Evolutionary conservation across 2,329 filamentous ascomycete genomes (phyloP).

Genomic region (Clarireedia hainanense): DNA sequence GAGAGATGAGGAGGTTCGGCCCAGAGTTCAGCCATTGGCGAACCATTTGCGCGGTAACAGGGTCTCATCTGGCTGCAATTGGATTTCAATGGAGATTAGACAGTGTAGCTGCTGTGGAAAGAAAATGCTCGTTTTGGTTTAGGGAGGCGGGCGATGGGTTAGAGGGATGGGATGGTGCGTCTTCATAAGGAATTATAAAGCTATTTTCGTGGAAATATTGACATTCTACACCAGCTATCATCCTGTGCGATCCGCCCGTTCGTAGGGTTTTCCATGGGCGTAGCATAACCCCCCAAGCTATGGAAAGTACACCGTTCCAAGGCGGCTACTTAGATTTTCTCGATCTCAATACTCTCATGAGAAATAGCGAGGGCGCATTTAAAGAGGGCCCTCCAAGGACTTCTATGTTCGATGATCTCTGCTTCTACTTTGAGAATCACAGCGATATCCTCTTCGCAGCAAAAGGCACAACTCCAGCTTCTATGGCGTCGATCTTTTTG

Average conservation of each 20-base stretch:
- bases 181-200: background rate
- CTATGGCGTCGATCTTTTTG: background rate
- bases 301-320: background rate
- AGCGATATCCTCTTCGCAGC: background rate
- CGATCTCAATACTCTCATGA: background rate
- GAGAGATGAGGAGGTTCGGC: constrained; percentile 9
- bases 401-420: constrained; percentile 12
- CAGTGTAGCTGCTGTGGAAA: background rate
- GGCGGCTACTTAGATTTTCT: background rate
- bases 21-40: constrained; percentile 7
- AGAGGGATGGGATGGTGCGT: constrained; percentile 2
- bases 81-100: background rate
- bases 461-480: background rate
- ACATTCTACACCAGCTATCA: background rate
- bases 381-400: constrained; percentile 3
- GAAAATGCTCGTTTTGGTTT: constrained; percentile 5
- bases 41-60: constrained; percentile 3
- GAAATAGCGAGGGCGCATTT: background rate
- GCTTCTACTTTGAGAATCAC: constrained; percentile 10
- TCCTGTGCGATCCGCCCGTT: background rate
- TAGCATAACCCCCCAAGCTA: background rate
- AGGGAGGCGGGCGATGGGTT: background rate
- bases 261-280: background rate
- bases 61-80: constrained; percentile 8
- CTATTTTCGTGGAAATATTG: background rate